Conservation (phyloP, 176 grass and related monocot species). For the Avena eriantha region DNA sequence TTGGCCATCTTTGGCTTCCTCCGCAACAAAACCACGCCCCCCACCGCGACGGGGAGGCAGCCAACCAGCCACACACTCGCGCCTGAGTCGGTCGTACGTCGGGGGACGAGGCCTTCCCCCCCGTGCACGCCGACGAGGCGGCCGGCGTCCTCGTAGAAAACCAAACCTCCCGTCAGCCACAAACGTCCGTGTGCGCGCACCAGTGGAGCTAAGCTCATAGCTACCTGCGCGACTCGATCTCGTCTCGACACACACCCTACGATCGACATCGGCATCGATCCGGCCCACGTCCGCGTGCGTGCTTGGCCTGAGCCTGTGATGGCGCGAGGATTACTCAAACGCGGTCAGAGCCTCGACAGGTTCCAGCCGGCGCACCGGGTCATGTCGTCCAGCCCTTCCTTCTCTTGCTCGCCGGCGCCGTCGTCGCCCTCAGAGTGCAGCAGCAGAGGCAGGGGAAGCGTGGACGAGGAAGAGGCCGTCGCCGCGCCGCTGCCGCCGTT, state of each 20-base stretch:
- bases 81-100: constrained; percentile 21
- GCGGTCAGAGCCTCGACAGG: constrained; percentile 60
- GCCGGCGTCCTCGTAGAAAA: constrained; percentile 27
- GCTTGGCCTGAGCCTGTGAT: constrained; percentile 25
- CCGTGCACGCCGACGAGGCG: constrained; percentile 32
- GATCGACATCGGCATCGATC: not conserved
- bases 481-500: constrained; percentile 17
- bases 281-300: too few relatives aligned
- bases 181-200: not conserved
- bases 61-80: constrained; percentile 18
- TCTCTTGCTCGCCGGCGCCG: constrained; percentile 38
- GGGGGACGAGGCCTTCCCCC: constrained; percentile 9
- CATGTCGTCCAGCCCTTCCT: constrained; percentile 46
- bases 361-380: constrained; percentile 22
- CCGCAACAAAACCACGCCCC: not conserved
- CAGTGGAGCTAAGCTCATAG: constrained; percentile 6
- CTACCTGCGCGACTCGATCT: not conserved
- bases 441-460: constrained; percentile 25
- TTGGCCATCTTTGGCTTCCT: constrained; percentile 46
- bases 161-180: constrained; percentile 1
- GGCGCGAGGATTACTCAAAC: constrained; percentile 47
- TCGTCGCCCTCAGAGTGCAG: not conserved
- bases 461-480: constrained; percentile 1
- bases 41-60: not conserved
- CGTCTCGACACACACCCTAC: not conserved